These are phyloP conservation scores for Ustilago cynodontis DNA, from an alignment of 1,284 basidiomycete genomes.

Conservation along the genomic window DNA sequence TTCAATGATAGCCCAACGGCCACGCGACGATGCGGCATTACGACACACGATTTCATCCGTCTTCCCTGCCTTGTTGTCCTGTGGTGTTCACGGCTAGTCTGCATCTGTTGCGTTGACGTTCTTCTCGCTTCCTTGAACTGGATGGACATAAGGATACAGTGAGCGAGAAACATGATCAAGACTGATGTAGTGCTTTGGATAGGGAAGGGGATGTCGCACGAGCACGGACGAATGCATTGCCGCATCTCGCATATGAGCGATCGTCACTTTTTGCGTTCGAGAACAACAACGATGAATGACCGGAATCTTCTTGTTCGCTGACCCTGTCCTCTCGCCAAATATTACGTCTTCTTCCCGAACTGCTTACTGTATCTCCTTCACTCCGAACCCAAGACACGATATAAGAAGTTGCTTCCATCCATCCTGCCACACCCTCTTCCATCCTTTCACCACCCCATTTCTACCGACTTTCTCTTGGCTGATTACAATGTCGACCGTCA, in stretches of 20 bases:
- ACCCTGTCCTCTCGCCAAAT: no score
- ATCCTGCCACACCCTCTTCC: neutral
- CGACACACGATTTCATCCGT: neutral
- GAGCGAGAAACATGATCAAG: no score
- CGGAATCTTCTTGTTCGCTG: neutral
- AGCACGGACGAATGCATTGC: conserved; percentile 7
- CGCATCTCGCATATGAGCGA: conserved; percentile 4
- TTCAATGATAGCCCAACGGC: no score
- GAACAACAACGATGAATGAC: neutral
- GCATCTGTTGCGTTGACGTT: neutral
- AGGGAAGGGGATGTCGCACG: conserved; percentile 5
- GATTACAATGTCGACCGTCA: conserved; percentile 31
- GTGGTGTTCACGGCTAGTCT: no score
- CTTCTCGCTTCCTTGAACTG: neutral
- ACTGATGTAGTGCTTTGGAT: neutral
- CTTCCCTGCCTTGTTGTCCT: neutral
- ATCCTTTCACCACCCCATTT: neutral
- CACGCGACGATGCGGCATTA: conserved; percentile 9
- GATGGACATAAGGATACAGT: neutral
- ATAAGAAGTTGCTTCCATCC: neutral
- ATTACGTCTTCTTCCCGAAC: no score
- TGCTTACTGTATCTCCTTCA: neutral
- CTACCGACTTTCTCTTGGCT: neutral
- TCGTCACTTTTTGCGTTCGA: neutral
- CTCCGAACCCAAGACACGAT: neutral